These are phyloP conservation scores for Chrysosporium keratinophilum DNA, from an alignment of 2,329 filamentous ascomycete species.

Conservation along the genomic window DNA sequence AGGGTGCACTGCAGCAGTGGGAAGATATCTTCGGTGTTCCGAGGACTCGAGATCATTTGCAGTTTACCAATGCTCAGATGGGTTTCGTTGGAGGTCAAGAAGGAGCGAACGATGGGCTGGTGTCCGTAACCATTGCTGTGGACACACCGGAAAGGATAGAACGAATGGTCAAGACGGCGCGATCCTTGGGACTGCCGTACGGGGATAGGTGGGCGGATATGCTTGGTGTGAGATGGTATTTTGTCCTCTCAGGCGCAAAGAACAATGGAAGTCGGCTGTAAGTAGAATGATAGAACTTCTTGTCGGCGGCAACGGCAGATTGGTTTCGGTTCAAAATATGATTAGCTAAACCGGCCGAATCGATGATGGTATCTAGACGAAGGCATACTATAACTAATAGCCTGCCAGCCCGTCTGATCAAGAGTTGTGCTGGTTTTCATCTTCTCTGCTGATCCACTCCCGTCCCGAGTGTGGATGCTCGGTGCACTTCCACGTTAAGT, in stretches of 20 bases:
- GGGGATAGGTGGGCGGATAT: slow-evolving; percentile 29
- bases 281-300: neutral
- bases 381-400: too few species aligned
- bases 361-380: too few species aligned
- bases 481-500: neutral
- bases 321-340: neutral
- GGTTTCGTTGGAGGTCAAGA: slow-evolving; percentile 29
- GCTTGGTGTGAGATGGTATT: slow-evolving; percentile 32
- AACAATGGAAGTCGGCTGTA: slow-evolving; percentile 2
- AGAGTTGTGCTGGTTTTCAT: too few species aligned
- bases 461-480: too few species aligned
- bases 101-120: slow-evolving; percentile 29
- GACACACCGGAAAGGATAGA: slow-evolving; percentile 25
- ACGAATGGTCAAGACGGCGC: slow-evolving; percentile 26
- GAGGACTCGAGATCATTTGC: slow-evolving; percentile 17
- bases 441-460: too few species aligned
- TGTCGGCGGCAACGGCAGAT: neutral
- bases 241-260: slow-evolving; percentile 15
- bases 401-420: too few species aligned
- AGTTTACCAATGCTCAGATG: slow-evolving; percentile 28
- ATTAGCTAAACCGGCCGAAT: too few species aligned
- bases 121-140: slow-evolving; percentile 33
- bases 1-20: slow-evolving; percentile 33
- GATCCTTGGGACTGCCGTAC: slow-evolving; percentile 22
- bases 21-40: slow-evolving; percentile 30